Conservation (phyloP, 2,329 filamentous ascomycete species). For the Grosmannia huntii region DNA sequence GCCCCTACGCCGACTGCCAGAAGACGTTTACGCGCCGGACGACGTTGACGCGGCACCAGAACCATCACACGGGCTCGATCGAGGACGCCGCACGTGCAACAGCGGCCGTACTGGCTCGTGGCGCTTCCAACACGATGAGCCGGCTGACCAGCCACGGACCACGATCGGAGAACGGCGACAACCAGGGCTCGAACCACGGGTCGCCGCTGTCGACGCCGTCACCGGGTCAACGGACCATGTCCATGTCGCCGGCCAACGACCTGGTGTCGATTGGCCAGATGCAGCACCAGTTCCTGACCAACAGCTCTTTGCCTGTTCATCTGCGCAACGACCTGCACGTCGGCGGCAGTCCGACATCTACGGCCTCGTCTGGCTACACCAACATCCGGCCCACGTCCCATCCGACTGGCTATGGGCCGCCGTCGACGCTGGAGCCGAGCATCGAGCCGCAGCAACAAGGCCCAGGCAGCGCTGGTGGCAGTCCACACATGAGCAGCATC, state of each 20-base stretch:
- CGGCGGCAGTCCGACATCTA: constrained; percentile 51
- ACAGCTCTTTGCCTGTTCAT: constrained; percentile 69
- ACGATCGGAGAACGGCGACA: constrained; percentile 49
- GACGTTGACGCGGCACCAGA: constrained; percentile 88
- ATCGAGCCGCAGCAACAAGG: constrained; percentile 64
- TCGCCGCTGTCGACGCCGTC: constrained; percentile 73
- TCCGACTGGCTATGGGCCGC: constrained; percentile 69
- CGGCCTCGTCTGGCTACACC: constrained; percentile 46
- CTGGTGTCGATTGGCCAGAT: constrained; percentile 57
- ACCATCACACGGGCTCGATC: constrained; percentile 87
- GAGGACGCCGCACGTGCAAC: constrained; percentile 87
- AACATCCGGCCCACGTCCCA: constrained; percentile 68
- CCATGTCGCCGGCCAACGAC: constrained; percentile 68
- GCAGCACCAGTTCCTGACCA: constrained; percentile 64
- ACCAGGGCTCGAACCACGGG: constrained; percentile 51
- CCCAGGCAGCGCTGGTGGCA: constrained; percentile 59
- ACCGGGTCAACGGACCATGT: constrained; percentile 64
- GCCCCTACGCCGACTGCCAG: constrained; percentile 91
- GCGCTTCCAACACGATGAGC: constrained; percentile 22
- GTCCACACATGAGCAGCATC: constrained; percentile 70
- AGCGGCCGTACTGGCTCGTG: constrained; percentile 63
- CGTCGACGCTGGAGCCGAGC: constrained; percentile 73
- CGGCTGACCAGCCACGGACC: constrained; percentile 29
- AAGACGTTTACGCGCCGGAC: constrained; percentile 97
- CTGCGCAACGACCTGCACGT: constrained; percentile 64